Base-by-base conservation (phyloP, 1,284 basidiomycete genomes). In the Bjerkandera adusta region DNA sequence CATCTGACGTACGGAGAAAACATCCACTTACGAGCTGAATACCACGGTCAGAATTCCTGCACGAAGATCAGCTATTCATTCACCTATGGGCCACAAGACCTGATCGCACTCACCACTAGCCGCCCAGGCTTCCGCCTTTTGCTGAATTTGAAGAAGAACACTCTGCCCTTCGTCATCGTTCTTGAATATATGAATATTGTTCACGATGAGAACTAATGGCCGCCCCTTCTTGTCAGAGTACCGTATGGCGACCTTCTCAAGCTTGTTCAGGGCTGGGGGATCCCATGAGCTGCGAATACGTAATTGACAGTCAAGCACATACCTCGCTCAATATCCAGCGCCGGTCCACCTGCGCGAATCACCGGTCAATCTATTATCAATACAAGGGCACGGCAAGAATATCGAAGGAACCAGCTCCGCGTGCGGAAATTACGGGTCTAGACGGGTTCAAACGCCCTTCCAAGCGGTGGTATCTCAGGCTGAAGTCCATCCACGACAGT, bases 321-420 rank as follows among this genome's bases (percentile, higher is more conserved):
- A 85, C 85, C 85, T 65, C 92, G 73, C 65, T 92, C 90, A 45
- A 93, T 83, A 60, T 93, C 90, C 26, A 93, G 71, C 8, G 82
- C 78, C 7, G 92, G 81, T 0, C 91, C 90, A 51, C 83, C 79
- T 81, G 46, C n/a, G n/a, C n/a, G n/a, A n/a, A n/a, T n/a, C n/a
- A n/a, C n/a, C n/a, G n/a, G n/a, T n/a, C n/a, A n/a, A n/a, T n/a
- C n/a, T n/a, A n/a, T 20, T 13, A 45, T 10, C 37, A 33, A 12
- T 42, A 25, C 43, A 24, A 13, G 18, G 12, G 24, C 10, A n/a
- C 24, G 20, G 26, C 27, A 30, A 13, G 25, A n/a, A n/a, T n/a
- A n/a, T n/a, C n/a, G n/a, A n/a, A n/a, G n/a, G n/a, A n/a, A n/a
- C n/a, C n/a, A n/a, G n/a, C n/a, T n/a, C n/a, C n/a, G n/a, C n/a